Conservation (phyloP, 148 eudicot species). For the Diospyros kaki region DNA sequence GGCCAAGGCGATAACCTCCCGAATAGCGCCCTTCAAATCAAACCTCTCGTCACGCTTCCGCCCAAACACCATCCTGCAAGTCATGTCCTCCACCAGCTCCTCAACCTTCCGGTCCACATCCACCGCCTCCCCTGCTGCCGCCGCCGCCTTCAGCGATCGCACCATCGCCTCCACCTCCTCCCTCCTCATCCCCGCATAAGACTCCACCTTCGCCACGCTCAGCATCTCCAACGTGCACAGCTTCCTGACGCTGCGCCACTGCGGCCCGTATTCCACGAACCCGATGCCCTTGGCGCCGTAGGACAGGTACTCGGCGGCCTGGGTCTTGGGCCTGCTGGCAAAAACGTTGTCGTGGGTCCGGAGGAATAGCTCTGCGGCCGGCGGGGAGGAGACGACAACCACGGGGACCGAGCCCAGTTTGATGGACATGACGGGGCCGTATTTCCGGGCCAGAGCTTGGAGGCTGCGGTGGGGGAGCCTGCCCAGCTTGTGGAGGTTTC, state of each 20-base stretch:
- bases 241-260: slow-evolving; percentile 55
- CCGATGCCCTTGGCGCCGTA: slow-evolving; percentile 41
- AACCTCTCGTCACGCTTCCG: slow-evolving; percentile 33
- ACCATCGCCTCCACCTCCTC: slow-evolving; percentile 46
- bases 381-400: slow-evolving; percentile 45
- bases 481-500: slow-evolving; percentile 68
- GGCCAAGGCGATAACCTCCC: slow-evolving; percentile 44
- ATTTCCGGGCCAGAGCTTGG: slow-evolving; percentile 24
- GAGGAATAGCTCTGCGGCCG: slow-evolving; percentile 37
- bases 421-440: slow-evolving; percentile 44
- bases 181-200: slow-evolving; percentile 33
- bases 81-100: slow-evolving; percentile 39
- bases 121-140: slow-evolving; percentile 11
- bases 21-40: slow-evolving; percentile 40
- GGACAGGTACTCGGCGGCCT: slow-evolving; percentile 43
- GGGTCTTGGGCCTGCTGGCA: slow-evolving; percentile 37
- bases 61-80: slow-evolving; percentile 46
- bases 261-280: slow-evolving; percentile 46
- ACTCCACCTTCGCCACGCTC: slow-evolving; percentile 41
- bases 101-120: slow-evolving; percentile 30
- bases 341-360: slow-evolving; percentile 51
- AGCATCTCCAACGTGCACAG: slow-evolving; percentile 44
- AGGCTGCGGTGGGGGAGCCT: slow-evolving; percentile 29
- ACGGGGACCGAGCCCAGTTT: slow-evolving; percentile 48
- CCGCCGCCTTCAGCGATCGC: slow-evolving; percentile 20